Evolutionary conservation across 2,329 filamentous ascomycete species (phyloP), one percentile per base, ranked within the genome.

Genomic region (Mycosphaerella sp.): DNA sequence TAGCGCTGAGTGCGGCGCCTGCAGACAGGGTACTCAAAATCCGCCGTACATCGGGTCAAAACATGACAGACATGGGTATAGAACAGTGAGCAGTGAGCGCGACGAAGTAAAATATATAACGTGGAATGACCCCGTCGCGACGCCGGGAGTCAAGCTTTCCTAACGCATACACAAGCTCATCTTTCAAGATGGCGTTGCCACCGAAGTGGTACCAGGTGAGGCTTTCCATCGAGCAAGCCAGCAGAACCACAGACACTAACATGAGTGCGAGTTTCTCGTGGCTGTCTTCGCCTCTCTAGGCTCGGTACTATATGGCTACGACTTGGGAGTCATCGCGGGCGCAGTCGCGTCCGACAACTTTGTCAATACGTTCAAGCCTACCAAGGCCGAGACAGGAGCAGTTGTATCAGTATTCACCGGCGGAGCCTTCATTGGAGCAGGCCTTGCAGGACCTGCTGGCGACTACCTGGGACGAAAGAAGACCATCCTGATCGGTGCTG

Each of bases 351-450:
- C 69, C 8, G 52, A 66, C n/a, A 69, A 71, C 21, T 76, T 76
- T 63, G 63, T 59, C 1, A 41, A 53, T 44, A 63, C 65, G 12
- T 76, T 76, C 64, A 62, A 69, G 0, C 70, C 73, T 0, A 65
- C 55, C 27, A 53, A 63, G 7, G 64, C 70, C 55, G 69, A 75
- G 48, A 65, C 57, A 34, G 86, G 85, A 47, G 79, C 85, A 3
- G 84, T 89, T 0, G 86, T 90, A 1, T 86, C 85, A 1, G 76
- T 89, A 53, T 90, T 91, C 67, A 91, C 87, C 0, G 84, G 78
- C 2, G 81, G 86, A 40, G 86, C 86, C 17, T 88, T 88, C 70
- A 78, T 85, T 57, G 86, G 85, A 7, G 81, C 85, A 21, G 72
- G 73, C 28, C 70, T 80, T 32, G 86, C 82, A 35, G 87, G 86